Percentiles rank a stretch among this genome's conserved stretches.
These are phyloP conservation scores for Monilinia laxa DNA, from an alignment of 2,329 filamentous ascomycete species.

Conservation along the genomic window DNA sequence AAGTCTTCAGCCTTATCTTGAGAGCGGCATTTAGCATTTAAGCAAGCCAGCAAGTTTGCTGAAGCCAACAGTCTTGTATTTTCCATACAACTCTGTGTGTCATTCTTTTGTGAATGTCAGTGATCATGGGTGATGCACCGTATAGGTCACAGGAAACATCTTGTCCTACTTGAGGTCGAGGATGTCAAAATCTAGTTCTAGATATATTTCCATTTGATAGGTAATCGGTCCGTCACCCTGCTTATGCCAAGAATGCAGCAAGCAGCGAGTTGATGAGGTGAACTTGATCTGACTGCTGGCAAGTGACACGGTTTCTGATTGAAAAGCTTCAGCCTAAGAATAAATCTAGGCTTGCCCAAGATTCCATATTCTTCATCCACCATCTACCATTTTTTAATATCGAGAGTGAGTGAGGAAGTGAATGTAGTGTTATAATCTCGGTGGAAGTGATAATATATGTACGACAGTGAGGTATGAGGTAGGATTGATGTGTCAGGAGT, in stretches of 20 bases:
- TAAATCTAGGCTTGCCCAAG: neutral
- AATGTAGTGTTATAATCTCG: neutral
- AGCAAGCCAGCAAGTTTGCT: neutral
- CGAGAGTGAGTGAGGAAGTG: neutral
- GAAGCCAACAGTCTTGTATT: constrained; percentile 7
- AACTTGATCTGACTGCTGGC: constrained; percentile 13
- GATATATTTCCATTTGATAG: constrained; percentile 3
- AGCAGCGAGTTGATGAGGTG: constrained; percentile 3
- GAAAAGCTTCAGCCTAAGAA: constrained; percentile 3
- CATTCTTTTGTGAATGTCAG: neutral
- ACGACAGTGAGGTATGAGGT: neutral
- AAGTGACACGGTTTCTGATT: constrained; percentile 13
- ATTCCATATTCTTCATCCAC: neutral
- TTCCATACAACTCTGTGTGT: neutral
- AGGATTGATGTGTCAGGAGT: constrained; percentile 15
- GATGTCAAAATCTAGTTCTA: neutral
- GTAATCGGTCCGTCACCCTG: constrained; percentile 15
- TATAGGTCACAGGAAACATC: neutral
- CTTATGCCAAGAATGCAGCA: neutral
- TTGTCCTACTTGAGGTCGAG: neutral
- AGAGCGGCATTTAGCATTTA: neutral
- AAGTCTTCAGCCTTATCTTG: neutral
- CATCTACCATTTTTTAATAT: neutral
- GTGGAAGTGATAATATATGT: neutral
- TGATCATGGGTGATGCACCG: constrained; percentile 3